Base-by-base conservation (phyloP, 2,329 filamentous ascomycete species). In the Beauveria australis region DNA sequence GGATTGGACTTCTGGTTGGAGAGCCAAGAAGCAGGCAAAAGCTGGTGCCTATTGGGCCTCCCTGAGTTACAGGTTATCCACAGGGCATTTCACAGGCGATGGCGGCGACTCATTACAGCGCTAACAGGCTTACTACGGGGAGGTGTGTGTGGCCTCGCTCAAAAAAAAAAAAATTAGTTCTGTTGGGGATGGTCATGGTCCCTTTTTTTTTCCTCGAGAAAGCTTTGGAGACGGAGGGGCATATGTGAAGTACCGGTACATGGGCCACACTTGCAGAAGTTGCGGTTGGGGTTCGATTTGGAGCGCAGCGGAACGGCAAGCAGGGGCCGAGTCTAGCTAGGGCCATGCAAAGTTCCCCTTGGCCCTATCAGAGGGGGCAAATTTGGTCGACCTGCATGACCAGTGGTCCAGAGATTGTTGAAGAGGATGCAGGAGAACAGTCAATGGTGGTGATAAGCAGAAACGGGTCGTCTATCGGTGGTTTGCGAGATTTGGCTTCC, bases 151-250 rank as follows among this genome's bases (percentile, higher is more conserved):
- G 46, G 46, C 44, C 47, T 58, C 24, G 18, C 57, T 51, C 47
- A 67, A 66, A 62, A 67, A 66, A 63, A n/a, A n/a, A 66, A 68
- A 75, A 22, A 3, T 74, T 72, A 72, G 73, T 73, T 74, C 71
- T 75, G 71, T 76, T 78, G 74, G 75, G 75, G 75, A 75, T 71
- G 64, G 64, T 48, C 63, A 54, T 55, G 59, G 30, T 60, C 58
- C 58, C 43, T 60, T 60, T 60, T 56, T 61, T 61, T 60, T 60
- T 60, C 46, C 52, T 56, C 24, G 33, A 53, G 44, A 46, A 37
- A 56, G 52, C 53, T 49, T 54, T 61, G 28, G 67, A 67, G 64
- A 69, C 66, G 64, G 63, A 66, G 62, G 61, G 59, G 61, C 64
- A 64, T 62, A 69, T 54, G 33, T 44, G 51, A 37, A 40, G 59